A percentile compares a stretch with the other conserved stretches of the same genome.
Conservation (phyloP, 1,139 yeast species). For the Candida glucosophila region DNA sequence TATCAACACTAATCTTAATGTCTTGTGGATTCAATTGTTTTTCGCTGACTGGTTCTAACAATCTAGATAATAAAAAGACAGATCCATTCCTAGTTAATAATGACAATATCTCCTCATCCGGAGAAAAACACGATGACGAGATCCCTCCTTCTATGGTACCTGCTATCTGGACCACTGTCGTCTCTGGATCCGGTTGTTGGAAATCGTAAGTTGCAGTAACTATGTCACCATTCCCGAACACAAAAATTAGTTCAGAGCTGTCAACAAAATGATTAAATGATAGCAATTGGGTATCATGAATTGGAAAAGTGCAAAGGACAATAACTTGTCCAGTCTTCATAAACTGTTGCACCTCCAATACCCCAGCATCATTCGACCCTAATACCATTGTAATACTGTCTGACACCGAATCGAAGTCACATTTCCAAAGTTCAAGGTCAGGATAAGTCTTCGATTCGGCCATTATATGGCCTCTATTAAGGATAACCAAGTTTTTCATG, state of each 20-base stretch:
- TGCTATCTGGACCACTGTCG: conserved; percentile 60
- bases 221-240: conserved; percentile 63
- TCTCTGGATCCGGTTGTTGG: conserved; percentile 38
- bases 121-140: conserved; percentile 75
- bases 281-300: conserved; percentile 19
- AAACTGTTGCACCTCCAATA: conserved; percentile 44
- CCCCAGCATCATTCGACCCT: conserved; percentile 50
- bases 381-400: conserved; percentile 67
- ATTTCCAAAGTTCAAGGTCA: conserved; percentile 46
- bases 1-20: conserved; percentile 49
- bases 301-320: conserved; percentile 50
- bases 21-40: conserved; percentile 51
- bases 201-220: conserved; percentile 56
- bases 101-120: conserved; percentile 80
- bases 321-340: conserved; percentile 48
- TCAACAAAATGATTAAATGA: conserved; percentile 64
- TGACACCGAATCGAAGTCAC: conserved; percentile 68
- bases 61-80: conserved; percentile 60
- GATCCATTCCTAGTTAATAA: conserved; percentile 58
- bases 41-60: conserved; percentile 76
- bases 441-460: conserved; percentile 50
- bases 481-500: conserved; percentile 53
- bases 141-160: conserved; percentile 81
- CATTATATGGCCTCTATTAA: conserved; percentile 45
- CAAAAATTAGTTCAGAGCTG: conserved; percentile 49